Evolutionary conservation across 495 filamentous ascomycete genomes (phyloP), one percentile per base, ranked within the genome.

Genomic region (Hypoxylon fuscum): DNA sequence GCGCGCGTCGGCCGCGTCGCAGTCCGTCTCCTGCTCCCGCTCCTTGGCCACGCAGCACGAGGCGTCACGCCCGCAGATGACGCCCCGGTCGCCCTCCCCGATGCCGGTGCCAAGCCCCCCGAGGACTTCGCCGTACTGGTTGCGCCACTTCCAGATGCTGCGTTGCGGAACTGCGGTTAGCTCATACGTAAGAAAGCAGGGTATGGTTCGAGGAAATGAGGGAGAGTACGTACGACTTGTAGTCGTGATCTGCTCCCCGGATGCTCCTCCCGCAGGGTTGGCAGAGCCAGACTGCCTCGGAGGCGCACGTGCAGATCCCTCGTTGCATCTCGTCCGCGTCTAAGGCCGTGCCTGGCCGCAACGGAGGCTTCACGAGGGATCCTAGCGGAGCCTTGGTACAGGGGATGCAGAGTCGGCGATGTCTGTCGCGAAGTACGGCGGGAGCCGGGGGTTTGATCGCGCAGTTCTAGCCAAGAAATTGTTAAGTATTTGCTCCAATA

Each of bases 111-210:
- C 91, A 0, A 96, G 76, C 0, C 91, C 91, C 31, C 91, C 90
- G 0, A 92, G 88, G 25, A 85, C 87, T 15, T 87, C 86, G 42
- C 87, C 86, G 75, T 96, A 97, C n/a, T 89, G 84, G 18, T 85
- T 91, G 15, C 93, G 88, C 92, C 93, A 96, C 17, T 79, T 85
- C 93, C 93, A 96, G 31, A 92, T 88, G 31, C 89, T 87, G 34
- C 29, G 37, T 45, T 37, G 2, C 43, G 21, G 42, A 31, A 54
- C 18, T 14, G 4, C 17, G 21, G 25, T 56, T 59, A 62, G 41
- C 41, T 42, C 9, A 22, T 32, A 18, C 49, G 20, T 37, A 20
- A 40, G 15, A 40, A 10, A 21, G 15, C 21, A 18, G 21, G 8
- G 21, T 2, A 21, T n/a, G n/a, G 22, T 11, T 37, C 21, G 15